Percentiles rank a stretch among this genome's conserved stretches.
These are phyloP conservation scores for Zangia roseola DNA, from an alignment of 768 basidiomycete genomes.

Conservation along the genomic window DNA sequence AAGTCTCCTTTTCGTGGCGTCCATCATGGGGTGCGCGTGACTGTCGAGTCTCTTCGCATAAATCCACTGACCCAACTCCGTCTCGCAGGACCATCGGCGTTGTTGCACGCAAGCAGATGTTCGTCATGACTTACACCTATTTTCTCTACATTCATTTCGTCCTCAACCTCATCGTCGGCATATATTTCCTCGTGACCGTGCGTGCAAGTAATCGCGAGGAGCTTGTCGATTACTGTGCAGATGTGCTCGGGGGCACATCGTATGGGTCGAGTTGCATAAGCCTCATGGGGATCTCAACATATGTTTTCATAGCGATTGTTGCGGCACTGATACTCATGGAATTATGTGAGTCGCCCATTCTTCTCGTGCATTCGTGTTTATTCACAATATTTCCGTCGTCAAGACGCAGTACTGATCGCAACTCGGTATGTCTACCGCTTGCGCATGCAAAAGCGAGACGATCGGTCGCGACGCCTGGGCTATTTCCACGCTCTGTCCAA, in stretches of 20 bases:
- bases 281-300: constrained; percentile 42
- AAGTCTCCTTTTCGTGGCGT: constrained; percentile 50
- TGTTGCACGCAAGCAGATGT: constrained; percentile 58
- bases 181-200: constrained; percentile 51
- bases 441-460: constrained; percentile 46
- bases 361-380: background rate
- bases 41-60: background rate
- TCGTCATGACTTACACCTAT: constrained; percentile 55
- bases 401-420: constrained; percentile 54
- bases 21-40: constrained; percentile 50
- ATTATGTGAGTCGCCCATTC: constrained; percentile 45
- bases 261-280: constrained; percentile 44
- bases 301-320: constrained; percentile 47
- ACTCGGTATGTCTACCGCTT: constrained; percentile 55
- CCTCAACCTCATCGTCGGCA: constrained; percentile 51
- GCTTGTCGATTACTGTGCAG: constrained; percentile 44
- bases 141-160: constrained; percentile 57
- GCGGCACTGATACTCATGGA: constrained; percentile 48
- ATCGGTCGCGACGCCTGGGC: constrained; percentile 34
- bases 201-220: constrained; percentile 45
- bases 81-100: constrained; percentile 57
- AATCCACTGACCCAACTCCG: background rate
- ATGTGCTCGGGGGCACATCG: constrained; percentile 40
- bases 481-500: constrained; percentile 30
- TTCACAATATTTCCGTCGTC: constrained; percentile 3